Conservation (phyloP, 2,329 filamentous ascomycete genomes). For the Trichoderma afroharzianum region DNA sequence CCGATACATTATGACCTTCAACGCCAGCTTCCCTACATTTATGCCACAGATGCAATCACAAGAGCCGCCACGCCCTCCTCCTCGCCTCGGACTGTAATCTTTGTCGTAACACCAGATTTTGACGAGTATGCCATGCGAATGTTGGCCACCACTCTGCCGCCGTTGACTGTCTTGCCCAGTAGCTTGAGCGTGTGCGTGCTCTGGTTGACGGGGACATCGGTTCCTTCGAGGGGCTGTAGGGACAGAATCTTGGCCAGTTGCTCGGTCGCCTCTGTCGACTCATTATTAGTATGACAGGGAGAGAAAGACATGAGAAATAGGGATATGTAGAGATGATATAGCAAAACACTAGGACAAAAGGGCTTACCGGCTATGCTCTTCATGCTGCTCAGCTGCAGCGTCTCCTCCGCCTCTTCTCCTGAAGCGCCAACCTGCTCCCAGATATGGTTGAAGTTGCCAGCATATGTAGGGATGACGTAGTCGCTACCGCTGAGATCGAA, state of each 20-base stretch:
- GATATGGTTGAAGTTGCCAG: slow-evolving; percentile 89
- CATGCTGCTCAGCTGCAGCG: slow-evolving; percentile 77
- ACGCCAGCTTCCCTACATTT: slow-evolving; percentile 39
- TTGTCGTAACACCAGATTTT: slow-evolving; percentile 91
- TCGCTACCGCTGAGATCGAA: slow-evolving; percentile 88
- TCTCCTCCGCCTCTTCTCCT: slow-evolving; percentile 88
- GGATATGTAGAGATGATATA: neutral
- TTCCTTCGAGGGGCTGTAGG: slow-evolving; percentile 89
- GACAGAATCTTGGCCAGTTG: slow-evolving; percentile 82
- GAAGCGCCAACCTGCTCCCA: slow-evolving; percentile 92
- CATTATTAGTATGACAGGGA: slow-evolving; percentile 22
- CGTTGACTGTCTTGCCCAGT: slow-evolving; percentile 89
- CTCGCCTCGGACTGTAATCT: slow-evolving; percentile 88
- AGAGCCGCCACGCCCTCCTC: slow-evolving; percentile 86
- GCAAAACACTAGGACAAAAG: too few relatives aligned
- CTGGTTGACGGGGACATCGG: slow-evolving; percentile 81
- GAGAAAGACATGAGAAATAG: neutral
- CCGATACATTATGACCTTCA: slow-evolving; percentile 36
- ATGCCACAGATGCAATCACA: slow-evolving; percentile 81
- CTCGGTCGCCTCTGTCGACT: slow-evolving; percentile 75
- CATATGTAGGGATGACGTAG: slow-evolving; percentile 90
- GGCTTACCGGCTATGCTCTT: slow-evolving; percentile 87
- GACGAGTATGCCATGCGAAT: slow-evolving; percentile 92
- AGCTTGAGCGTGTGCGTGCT: slow-evolving; percentile 94
- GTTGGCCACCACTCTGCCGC: slow-evolving; percentile 81